These are phyloP conservation scores for Fragaria ananassa DNA, from an alignment of 306 rosid species.

Conservation along the genomic window DNA sequence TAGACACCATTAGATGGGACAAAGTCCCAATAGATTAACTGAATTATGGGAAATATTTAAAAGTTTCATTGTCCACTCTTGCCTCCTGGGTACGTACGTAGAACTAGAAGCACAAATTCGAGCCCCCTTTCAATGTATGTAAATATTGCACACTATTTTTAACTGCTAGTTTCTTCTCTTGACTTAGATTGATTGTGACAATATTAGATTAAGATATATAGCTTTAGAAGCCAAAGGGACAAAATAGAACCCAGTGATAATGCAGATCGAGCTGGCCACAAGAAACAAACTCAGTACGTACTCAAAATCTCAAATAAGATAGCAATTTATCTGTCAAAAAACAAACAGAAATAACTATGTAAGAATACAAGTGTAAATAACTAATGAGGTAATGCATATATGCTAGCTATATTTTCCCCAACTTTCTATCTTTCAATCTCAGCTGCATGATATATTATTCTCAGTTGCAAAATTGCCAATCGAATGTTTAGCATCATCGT, in stretches of 20 bases:
- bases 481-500: no score
- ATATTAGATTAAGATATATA: neutral
- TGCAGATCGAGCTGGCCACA: neutral
- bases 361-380: no score
- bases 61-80: neutral
- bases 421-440: neutral
- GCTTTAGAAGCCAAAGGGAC: neutral
- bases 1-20: neutral
- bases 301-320: neutral
- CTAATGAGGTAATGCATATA: no score
- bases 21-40: neutral
- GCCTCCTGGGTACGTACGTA: neutral
- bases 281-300: neutral
- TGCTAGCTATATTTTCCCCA: neutral
- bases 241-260: neutral
- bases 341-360: no score
- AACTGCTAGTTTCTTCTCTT: neutral
- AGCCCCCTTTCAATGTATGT: conserved; percentile 16
- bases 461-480: no score
- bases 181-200: neutral
- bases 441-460: neutral
- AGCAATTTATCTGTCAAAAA: no score
- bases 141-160: neutral
- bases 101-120: neutral
- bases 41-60: neutral